Evolutionary conservation across 768 basidiomycete genomes (phyloP).

Genomic region (Hypsizygus marmoreus): DNA sequence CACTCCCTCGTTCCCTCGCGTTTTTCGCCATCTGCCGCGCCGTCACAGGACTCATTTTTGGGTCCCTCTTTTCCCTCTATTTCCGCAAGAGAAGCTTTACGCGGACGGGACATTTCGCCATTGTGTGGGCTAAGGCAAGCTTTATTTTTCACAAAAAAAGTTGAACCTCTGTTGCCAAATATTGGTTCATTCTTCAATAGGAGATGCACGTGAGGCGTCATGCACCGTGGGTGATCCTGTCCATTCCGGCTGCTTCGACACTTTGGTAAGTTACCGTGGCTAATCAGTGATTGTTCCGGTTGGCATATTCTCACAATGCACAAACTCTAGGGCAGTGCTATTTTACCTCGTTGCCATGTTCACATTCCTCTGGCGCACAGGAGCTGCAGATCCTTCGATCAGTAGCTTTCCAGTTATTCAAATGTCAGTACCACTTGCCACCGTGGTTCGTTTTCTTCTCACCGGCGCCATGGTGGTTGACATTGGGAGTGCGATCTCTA

Average conservation of each 20-base stretch:
- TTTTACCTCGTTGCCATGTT: not conserved
- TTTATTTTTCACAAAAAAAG: not conserved
- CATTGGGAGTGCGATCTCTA: not conserved
- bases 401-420: not conserved
- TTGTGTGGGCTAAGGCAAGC: not conserved
- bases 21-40: constrained; percentile 3
- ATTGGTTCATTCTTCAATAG: not conserved
- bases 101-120: not conserved
- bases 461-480: not conserved
- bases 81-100: not conserved
- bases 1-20: not conserved
- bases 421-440: not conserved
- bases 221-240: not conserved
- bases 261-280: not conserved
- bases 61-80: not conserved
- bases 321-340: no score
- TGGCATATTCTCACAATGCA: no score
- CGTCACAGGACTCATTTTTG: not conserved
- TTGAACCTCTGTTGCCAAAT: no score
- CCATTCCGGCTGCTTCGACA: not conserved
- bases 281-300: no score
- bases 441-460: not conserved
- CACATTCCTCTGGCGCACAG: constrained; percentile 3
- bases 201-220: not conserved
- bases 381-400: not conserved